Base-by-base conservation (phyloP, 495 filamentous ascomycete genomes). In the Polyplosphaeria fusca region DNA sequence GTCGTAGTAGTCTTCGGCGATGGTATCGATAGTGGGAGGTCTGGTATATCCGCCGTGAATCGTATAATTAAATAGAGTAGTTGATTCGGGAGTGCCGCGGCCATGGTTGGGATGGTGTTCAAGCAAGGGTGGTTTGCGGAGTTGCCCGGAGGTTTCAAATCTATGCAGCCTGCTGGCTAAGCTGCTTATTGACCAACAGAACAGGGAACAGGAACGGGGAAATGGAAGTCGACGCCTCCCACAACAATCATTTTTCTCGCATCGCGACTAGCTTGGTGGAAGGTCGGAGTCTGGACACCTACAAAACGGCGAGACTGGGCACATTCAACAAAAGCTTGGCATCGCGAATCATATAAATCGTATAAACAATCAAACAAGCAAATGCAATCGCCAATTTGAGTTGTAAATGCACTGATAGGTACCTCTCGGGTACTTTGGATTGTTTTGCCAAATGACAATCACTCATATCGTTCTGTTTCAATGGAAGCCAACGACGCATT, bases 31-130 rank as follows among this genome's bases (percentile, higher is more conserved):
- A 96, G 79, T 45, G 83, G 80, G 47, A 96, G 82, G 73, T 96
- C 92, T 5, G 90, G 83, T 52, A 92, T 79, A 2, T 88, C 81
- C 52, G 86, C 84, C 43, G 88, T 86, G 80, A 96, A 96, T 69
- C 91, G 89, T 71, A 96, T 83, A 18, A 84, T 91, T 19, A 96
- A 77, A 64, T 83, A 79, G 42, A 91, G 69, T 61, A 69, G 19
- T 61, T 65, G 65, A 12, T 65, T 48, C 24, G 61, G 61, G 50
- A 65, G 49, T 37, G 35, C 5, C n/a, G n/a, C 22, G 11, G 49
- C 28, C 58, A 62, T 62, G 43, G 45, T 48, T 32, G 45, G 39
- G 3, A 41, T 7, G 44, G n/a, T n/a, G n/a, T n/a, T n/a, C n/a
- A n/a, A n/a, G n/a, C 18, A 14, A 27, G 12, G n/a, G 35, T 22